These are phyloP conservation scores for Fraxinus dipetala DNA, from an alignment of 305 asterid species.

Conservation along the genomic window DNA sequence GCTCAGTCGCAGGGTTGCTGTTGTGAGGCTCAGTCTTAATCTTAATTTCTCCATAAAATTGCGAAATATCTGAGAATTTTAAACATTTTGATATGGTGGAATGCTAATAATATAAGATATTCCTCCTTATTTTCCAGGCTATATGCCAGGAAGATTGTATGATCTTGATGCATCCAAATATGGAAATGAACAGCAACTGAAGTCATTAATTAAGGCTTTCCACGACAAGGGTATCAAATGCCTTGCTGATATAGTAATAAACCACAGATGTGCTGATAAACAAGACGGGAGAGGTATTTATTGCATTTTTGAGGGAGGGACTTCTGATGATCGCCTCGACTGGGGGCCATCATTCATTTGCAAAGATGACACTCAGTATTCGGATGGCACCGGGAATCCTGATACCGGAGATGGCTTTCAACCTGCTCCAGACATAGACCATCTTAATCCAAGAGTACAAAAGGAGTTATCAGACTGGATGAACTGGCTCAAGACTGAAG, in stretches of 20 bases:
- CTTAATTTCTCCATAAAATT: neutral
- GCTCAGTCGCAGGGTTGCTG: neutral
- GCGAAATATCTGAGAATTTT: neutral
- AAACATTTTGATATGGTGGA: neutral
- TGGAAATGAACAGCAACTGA: constrained; percentile 56
- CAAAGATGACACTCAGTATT: constrained; percentile 48
- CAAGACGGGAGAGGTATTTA: constrained; percentile 61
- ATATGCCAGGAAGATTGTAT: constrained; percentile 70
- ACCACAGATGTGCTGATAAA: constrained; percentile 74
- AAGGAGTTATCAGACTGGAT: constrained; percentile 74
- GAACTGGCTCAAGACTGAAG: constrained; percentile 74
- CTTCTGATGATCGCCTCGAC: constrained; percentile 68
- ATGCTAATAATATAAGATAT: neutral
- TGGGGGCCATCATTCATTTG: constrained; percentile 79
- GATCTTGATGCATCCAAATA: constrained; percentile 75
- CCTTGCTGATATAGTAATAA: constrained; percentile 75
- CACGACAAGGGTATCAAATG: constrained; percentile 53
- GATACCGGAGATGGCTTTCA: constrained; percentile 53
- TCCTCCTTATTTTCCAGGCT: constrained; percentile 36
- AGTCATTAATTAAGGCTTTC: constrained; percentile 39
- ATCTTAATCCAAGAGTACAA: constrained; percentile 58
- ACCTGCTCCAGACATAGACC: constrained; percentile 74
- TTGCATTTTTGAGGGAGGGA: constrained; percentile 80
- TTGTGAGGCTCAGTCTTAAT: neutral
- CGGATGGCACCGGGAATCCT: constrained; percentile 68